Conservation (phyloP, 2,329 filamentous ascomycete genomes). For the Aspergillus nomiae region DNA sequence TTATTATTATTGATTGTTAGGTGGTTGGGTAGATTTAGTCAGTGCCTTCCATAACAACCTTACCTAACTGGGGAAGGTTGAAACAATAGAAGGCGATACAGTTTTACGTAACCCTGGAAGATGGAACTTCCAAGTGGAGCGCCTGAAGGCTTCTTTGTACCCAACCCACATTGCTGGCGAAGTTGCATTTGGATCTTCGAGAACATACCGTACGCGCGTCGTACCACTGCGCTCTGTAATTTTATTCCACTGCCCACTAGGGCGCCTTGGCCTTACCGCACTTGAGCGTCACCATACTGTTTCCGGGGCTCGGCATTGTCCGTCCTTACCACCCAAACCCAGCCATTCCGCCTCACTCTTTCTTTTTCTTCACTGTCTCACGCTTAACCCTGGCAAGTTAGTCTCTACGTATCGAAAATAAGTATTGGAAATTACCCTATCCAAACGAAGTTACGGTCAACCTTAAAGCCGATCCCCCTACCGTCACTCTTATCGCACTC, state of each 20-base stretch:
- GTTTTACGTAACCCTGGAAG: not conserved
- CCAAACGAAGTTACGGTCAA: conserved; percentile 1
- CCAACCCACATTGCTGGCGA: not conserved
- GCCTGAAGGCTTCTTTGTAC: not conserved
- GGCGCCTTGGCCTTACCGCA: not conserved
- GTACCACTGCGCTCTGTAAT: not conserved
- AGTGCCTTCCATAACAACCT: not conserved
- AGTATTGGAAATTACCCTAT: not conserved
- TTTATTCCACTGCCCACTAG: not conserved
- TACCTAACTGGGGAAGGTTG: not conserved
- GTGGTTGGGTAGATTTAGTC: not conserved
- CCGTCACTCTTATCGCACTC: conserved; percentile 1
- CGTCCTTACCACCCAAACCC: conserved; percentile 12
- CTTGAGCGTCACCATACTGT: conserved; percentile 5
- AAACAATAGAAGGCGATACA: not conserved
- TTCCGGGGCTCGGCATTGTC: conserved; percentile 9
- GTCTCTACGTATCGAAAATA: not conserved
- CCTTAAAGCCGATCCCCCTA: not conserved
- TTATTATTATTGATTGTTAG: not conserved
- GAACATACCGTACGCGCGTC: conserved; percentile 7
- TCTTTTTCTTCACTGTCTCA: not conserved
- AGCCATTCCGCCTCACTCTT: conserved; percentile 10
- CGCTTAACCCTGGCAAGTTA: not conserved
- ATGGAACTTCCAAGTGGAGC: not conserved
- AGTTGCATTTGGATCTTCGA: not conserved